These are phyloP conservation scores for Fusarium compactum DNA, from an alignment of 2,329 filamentous ascomycete genomes.

Conservation along the genomic window DNA sequence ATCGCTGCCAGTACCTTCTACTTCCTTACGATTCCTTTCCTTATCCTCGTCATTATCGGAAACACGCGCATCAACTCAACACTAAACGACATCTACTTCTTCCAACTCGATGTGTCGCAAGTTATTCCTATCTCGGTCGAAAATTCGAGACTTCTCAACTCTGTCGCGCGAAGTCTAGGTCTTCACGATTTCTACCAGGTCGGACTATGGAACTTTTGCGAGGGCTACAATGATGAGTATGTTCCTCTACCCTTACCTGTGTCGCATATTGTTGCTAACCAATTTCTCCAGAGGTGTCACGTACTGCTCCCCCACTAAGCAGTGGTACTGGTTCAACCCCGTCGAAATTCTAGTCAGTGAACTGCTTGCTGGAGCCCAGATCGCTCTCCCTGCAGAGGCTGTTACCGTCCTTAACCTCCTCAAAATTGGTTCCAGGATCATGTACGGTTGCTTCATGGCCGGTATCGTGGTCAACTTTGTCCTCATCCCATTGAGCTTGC, in stretches of 20 bases:
- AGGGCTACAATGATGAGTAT: slow-evolving; percentile 78
- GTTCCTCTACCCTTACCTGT: slow-evolving; percentile 30
- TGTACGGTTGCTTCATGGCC: slow-evolving; percentile 89
- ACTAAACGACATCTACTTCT: slow-evolving; percentile 81
- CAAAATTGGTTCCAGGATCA: slow-evolving; percentile 79
- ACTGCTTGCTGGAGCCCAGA: slow-evolving; percentile 83
- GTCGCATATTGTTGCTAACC: slow-evolving; percentile 53
- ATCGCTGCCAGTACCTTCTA: slow-evolving; percentile 76
- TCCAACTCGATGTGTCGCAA: slow-evolving; percentile 84
- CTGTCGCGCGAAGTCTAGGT: slow-evolving; percentile 85
- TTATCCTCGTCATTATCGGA: slow-evolving; percentile 83
- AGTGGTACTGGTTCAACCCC: slow-evolving; percentile 91
- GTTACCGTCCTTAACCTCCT: slow-evolving; percentile 80
- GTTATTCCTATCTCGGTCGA: slow-evolving; percentile 81
- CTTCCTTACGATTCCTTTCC: slow-evolving; percentile 79
- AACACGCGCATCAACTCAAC: slow-evolving; percentile 73
- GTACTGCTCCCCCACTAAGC: slow-evolving; percentile 75
- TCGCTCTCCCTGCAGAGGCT: slow-evolving; percentile 82
- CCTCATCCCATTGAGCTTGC: slow-evolving; percentile 74
- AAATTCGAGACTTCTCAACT: slow-evolving; percentile 83
- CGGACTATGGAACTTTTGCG: slow-evolving; percentile 92
- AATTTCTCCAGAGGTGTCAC: slow-evolving; percentile 72
- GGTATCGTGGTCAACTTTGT: slow-evolving; percentile 77
- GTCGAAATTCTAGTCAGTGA: slow-evolving; percentile 84
- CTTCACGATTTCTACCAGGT: slow-evolving; percentile 96